Base-by-base conservation (phyloP, 257 asterid genomes). In the Osmanthus fragrans region DNA sequence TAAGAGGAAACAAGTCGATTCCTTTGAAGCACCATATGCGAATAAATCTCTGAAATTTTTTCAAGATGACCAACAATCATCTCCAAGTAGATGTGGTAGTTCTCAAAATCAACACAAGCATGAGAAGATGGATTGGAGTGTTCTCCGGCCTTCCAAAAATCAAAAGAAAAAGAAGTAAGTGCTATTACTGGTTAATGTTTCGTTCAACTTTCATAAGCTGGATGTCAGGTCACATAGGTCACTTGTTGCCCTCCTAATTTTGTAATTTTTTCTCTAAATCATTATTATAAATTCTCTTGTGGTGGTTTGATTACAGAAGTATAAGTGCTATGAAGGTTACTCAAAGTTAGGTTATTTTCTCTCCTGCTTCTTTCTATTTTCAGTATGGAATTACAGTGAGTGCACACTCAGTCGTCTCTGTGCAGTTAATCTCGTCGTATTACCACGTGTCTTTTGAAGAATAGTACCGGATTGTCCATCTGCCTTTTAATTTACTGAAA, bases 51-150 rank as follows among this genome's bases (percentile, higher is more conserved):
- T 29, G 80, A 86, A 89, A 77, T 82, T 65, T 45, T 47, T 45
- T 63, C 79, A 82, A 79, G 84, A 80, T 12, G 72, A 58, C 73
- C 79, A 78, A 65, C 80, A 76, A 19, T 78, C 88, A 21, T 84
- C 89, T 70, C 77, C 83, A 23, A 80, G 82, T 65, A 83, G 81
- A 77, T 82, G 80, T 54, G 76, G 60, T 65, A 78, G 80, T 21
- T 87, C 90, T 75, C 87, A 84, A 71, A 90, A 87, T 77, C 85
- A 73, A 69, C 84, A 83, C 0, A 92, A 89, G 84, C 89, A 87
- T 7, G 96, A 86, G 74, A 92, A 88, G 83, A 86, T 89, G 70
- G 97, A 92, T 71, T 92, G 97, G 96, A 87, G 76, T 73, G 94
- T 93, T 80, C 97, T 89, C 70, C 90, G 88, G 68, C 97, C 96